Percentiles rank a stretch among this genome's conserved stretches.
Evolutionary conservation across 192 early-diverging fungal species (phyloP).

Genomic region (Backusella circina): DNA sequence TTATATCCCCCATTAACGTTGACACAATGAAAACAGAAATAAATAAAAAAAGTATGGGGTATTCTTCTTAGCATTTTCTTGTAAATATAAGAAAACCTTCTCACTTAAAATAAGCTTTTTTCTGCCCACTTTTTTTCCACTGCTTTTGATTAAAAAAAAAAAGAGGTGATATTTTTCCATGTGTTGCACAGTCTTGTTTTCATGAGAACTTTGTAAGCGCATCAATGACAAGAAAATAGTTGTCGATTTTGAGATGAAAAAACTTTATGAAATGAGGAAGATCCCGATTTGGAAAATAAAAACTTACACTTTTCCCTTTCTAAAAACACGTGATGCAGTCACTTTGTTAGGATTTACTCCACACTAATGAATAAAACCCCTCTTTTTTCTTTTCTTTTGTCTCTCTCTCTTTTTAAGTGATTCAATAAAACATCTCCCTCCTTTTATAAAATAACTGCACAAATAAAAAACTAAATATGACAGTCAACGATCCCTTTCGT

Average conservation of each 20-base stretch:
- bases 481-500: conserved; percentile 12
- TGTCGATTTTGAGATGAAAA: background rate
- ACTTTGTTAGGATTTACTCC: background rate
- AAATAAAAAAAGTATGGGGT: background rate
- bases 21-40: too few relatives aligned
- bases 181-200: background rate
- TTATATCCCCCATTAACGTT: too few relatives aligned
- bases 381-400: background rate
- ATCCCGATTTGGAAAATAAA: background rate
- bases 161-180: background rate
- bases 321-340: background rate
- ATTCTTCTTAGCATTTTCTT: background rate
- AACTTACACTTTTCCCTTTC: background rate
- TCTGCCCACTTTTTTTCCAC: background rate
- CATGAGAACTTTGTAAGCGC: background rate
- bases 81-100: background rate
- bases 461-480: background rate
- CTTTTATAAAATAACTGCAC: too few relatives aligned
- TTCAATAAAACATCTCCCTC: background rate
- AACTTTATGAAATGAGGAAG: background rate
- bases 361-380: background rate
- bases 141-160: background rate
- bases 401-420: too few relatives aligned
- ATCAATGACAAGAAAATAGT: background rate
- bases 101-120: background rate